Base-by-base conservation (phyloP, 129 eudicot genomes). In the Escallonia rubra region DNA sequence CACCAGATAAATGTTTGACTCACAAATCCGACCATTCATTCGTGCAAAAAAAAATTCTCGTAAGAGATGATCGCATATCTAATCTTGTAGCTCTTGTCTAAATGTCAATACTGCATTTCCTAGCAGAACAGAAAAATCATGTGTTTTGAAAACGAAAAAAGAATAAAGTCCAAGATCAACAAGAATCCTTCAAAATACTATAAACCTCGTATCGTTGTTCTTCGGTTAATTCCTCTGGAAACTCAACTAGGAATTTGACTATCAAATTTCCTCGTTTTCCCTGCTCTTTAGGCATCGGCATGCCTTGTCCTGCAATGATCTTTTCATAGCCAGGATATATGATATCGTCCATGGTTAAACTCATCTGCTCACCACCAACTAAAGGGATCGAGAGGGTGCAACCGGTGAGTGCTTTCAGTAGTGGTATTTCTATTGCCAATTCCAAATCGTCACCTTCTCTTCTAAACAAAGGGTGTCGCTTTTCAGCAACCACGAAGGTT, bases 381-480 rank as follows among this genome's bases (percentile, higher is more conserved):
- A 76, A 62, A 48, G 97, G 96, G 41, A 87, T 63, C 5, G 67
- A 59, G 39, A 85, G 49, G 9, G 65, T 81, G 78, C 85, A 85
- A 53, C 92, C 88, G 2, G 92, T 70, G 6, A 87, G 73, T 2
- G 96, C 92, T 40, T 87, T 78, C 55, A 82, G 84, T 61, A 91
- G 70, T 10, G 90, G 79, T 49, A 91, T 72, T 43, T 79, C 83
- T 11, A 85, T 8, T 4, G 40, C 57, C 4, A 87, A 64, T 57
- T 82, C 79, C 71, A 91, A 67, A 74, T 87, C 90, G 34, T 87
- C 81, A 2, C 82, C 96, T 8, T 72, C 74, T 79, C 83, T 90
- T 48, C 54, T 73, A 10, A 72, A 90, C 59, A 82, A 23, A 0
- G 76, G 80, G 63, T 87, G 97, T 4, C 11, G 48, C 70, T 82